Conservation (phyloP, 2,329 filamentous ascomycete genomes). For the Byssoonygena ceratinophila region DNA sequence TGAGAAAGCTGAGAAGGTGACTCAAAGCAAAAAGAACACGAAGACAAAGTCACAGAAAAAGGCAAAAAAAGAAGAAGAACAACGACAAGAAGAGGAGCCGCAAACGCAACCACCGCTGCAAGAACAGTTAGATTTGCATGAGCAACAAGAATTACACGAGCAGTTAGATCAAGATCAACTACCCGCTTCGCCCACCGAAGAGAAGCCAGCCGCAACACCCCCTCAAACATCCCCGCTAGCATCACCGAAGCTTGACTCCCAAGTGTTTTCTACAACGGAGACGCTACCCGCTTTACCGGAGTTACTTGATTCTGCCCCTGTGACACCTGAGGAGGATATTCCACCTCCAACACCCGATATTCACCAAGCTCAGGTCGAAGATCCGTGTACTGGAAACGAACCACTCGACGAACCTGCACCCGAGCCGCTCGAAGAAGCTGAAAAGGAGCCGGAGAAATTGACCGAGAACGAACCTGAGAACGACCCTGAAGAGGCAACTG, state of each 20-base stretch:
- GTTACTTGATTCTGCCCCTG: slow-evolving; percentile 14
- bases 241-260: slow-evolving; percentile 7
- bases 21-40: slow-evolving; percentile 14
- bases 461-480: background rate
- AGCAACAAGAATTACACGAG: background rate
- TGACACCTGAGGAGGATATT: slow-evolving; percentile 11
- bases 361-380: slow-evolving; percentile 8
- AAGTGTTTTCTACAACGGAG: slow-evolving; percentile 17
- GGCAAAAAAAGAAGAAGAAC: slow-evolving; percentile 9
- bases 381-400: background rate
- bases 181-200: slow-evolving; percentile 2
- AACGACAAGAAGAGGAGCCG: slow-evolving; percentile 2
- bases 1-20: slow-evolving; percentile 1
- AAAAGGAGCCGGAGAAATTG: background rate
- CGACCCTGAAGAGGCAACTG: background rate
- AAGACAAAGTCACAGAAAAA: slow-evolving; percentile 9
- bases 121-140: too few relatives aligned
- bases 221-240: slow-evolving; percentile 11
- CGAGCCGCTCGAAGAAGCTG: background rate
- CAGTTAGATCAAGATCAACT: slow-evolving; percentile 14
- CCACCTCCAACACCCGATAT: slow-evolving; percentile 1
- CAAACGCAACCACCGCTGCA: background rate
- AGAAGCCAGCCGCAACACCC: background rate
- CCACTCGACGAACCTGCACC: background rate
- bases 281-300: slow-evolving; percentile 15